Evolutionary conservation across 2,329 filamentous ascomycete genomes (phyloP).

Genomic region (Fusarium caatingaense): DNA sequence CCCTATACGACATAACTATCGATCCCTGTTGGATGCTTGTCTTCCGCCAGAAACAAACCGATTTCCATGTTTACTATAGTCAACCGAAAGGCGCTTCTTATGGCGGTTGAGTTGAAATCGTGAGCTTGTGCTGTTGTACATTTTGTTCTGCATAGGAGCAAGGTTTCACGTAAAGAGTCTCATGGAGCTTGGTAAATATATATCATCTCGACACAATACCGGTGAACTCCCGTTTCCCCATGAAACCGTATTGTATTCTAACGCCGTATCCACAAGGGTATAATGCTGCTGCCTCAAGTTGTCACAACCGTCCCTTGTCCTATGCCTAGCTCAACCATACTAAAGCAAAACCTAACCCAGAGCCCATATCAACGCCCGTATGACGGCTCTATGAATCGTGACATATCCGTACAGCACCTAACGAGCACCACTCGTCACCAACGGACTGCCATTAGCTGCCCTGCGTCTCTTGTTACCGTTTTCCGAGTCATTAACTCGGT

Average conservation of each 20-base stretch:
- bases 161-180: neutral
- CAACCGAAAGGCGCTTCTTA: neutral
- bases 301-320: conserved; percentile 5
- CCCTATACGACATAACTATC: neutral
- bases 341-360: conserved; percentile 12
- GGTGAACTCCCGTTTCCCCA: neutral
- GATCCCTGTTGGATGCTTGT: neutral
- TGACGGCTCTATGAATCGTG: neutral
- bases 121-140: neutral
- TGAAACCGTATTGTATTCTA: neutral
- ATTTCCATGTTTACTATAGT: neutral
- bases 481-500: conserved; percentile 12
- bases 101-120: neutral
- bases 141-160: neutral
- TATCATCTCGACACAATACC: neutral
- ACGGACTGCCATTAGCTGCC: conserved; percentile 31
- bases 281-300: conserved; percentile 20
- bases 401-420: conserved; percentile 13
- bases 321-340: conserved; percentile 3
- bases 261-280: conserved; percentile 34
- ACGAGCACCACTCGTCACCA: conserved; percentile 19
- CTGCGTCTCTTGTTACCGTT: conserved; percentile 41
- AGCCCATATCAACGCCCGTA: conserved; percentile 3
- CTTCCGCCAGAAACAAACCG: neutral
- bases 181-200: neutral